Base-by-base conservation (phyloP, 192 early-diverging fungal genomes). In the Coemansia sp. region DNA sequence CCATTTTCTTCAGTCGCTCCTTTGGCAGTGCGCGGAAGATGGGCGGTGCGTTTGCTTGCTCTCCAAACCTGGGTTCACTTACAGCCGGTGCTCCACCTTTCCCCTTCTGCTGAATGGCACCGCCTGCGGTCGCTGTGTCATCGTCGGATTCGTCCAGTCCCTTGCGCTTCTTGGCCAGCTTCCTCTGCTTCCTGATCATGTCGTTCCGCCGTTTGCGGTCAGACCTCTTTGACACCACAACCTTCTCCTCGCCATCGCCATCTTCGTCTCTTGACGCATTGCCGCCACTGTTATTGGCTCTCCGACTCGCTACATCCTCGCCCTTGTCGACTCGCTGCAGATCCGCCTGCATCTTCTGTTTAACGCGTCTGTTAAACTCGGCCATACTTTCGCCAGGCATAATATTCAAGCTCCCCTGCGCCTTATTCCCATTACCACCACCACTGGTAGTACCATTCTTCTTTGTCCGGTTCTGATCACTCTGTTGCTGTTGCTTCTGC, bases 21-120 rank as follows among this genome's bases (percentile, higher is more conserved):
- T 77, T 82, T 16, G 80, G 80, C 41, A 82, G 26, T 2, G 80
- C 59, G 56, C 59, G 73, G 58, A 82, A 82, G 6, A 82, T 49
- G 42, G 80, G 80, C 47, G 80, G 80, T 1, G 80, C 80, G 26
- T 77, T 51, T 5, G 75, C 80, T 55, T 77, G 75, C 63, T 82
- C 80, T 19, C 76, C 76, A 66, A 82, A 82, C 55, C 47, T 70
- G 13, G 80, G 80, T 11, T 32, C 66, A 18, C n/a, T 51, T 21
- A 56, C 4, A 39, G 32, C 15, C n/a, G n/a, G n/a, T n/a, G n/a
- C 49, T 52, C 49, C 19, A 22, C 49, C 5, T n/a, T 48, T n/a
- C 41, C 16, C 40, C 47, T 42, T 3, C 5, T 48, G 15, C n/a
- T n/a, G n/a, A n/a, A n/a, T n/a, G n/a, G n/a, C n/a, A n/a, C n/a